A percentile compares a stretch with the other conserved stretches of the same genome.
These are phyloP conservation scores for Colletotrichum chlorophyti DNA, from an alignment of 2,329 filamentous ascomycete species.

Conservation along the genomic window DNA sequence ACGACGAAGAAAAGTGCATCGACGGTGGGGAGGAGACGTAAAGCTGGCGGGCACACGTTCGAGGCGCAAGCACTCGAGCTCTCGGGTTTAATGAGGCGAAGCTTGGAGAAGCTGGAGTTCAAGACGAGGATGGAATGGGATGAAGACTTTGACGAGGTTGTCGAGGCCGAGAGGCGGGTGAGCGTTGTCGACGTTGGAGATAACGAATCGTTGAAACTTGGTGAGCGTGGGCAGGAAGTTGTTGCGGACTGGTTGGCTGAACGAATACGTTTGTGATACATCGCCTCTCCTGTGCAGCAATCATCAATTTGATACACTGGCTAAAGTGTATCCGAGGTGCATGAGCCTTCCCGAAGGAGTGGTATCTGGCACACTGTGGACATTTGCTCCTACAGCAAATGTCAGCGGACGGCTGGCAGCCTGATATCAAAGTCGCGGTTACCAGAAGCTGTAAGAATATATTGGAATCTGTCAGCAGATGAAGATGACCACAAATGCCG, in stretches of 20 bases:
- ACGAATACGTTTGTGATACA: constrained; percentile 21
- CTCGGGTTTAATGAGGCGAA: constrained; percentile 54
- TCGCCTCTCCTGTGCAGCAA: not conserved
- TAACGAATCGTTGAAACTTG: constrained; percentile 37
- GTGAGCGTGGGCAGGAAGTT: constrained; percentile 34
- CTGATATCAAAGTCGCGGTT: no score
- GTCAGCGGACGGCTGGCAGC: no score
- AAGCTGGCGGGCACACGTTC: constrained; percentile 48
- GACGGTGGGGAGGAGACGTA: constrained; percentile 9
- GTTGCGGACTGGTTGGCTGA: constrained; percentile 40
- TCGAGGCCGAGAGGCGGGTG: constrained; percentile 46
- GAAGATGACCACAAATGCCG: no score
- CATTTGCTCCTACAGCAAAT: no score
- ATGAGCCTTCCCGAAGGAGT: no score
- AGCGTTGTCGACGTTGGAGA: constrained; percentile 44
- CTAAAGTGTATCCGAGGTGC: no score
- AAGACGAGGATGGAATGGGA: constrained; percentile 50
- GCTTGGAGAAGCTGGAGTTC: constrained; percentile 53
- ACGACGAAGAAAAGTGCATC: constrained; percentile 13
- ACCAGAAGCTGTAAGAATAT: no score
- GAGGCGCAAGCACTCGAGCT: constrained; percentile 54
- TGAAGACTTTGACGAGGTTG: constrained; percentile 40
- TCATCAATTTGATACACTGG: no score
- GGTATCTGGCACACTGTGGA: no score
- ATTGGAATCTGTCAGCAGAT: no score